Base-by-base conservation (phyloP, 148 eudicot species). In the Vaccinium darrowii region DNA sequence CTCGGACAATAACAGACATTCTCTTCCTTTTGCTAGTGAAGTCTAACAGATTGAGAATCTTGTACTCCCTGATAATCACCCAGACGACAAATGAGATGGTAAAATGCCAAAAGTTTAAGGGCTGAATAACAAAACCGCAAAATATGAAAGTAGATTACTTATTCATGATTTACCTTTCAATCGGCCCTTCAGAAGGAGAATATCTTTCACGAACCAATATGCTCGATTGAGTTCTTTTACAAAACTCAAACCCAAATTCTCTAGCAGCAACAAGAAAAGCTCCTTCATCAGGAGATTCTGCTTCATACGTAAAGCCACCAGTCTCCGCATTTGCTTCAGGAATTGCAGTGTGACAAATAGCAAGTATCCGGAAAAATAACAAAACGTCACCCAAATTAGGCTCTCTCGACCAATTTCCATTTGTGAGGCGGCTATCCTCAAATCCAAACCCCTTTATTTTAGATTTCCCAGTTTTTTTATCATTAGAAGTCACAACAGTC, bases 1-100 rank as follows among this genome's bases (percentile, higher is more conserved):
- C 94, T 51, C 91, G 91, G 60, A 94, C 89, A 72, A 96, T 93
- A 14, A 93, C 97, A 81, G 99, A 94, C 99, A 96, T 96, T 86
- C 99, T 89, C 91, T 96, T 96, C 87, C 99, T 93, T 91, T 96
- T 94, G 89, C 99, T 96, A 47, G 98, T 96, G 84, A 94, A 96
- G 75, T 96, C 98, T 91, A 96, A 89, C 67, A 92, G 85, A 81
- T 91, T 96, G 81, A 96, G 97, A 91, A 96, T 86, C 89, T 94
- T 94, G 92, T 88, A 96, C 84, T 96, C 98, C 94, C 99, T 96
- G 92, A 78, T 50, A 85, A 54, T 67, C 73, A 69, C 82, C 39
- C 39, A 65, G 12, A 30, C 43, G 62, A 76, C 57, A 58, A 47
- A 33, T 18, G 54, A 27, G 23, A 71, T 49, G 36, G 63, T 30